Base-by-base conservation (phyloP, 2,329 filamentous ascomycete species). In the Zasmidium angulare region DNA sequence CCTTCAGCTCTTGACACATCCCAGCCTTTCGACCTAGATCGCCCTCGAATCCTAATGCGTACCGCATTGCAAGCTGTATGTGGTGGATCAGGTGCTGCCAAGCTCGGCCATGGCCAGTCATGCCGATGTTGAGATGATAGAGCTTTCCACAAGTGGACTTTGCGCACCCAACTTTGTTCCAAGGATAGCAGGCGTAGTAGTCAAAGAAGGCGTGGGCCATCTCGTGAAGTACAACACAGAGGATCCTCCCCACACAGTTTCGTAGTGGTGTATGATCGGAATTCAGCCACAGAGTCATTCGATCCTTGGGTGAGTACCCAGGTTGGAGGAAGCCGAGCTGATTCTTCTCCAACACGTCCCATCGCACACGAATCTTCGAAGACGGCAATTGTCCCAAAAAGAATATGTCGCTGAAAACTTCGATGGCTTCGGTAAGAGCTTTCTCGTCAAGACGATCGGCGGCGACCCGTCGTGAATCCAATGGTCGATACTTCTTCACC, bases 371-470 rank as follows among this genome's bases (percentile, higher is more conserved):
- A 2, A 63, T 40, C 17, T 46, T 55, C 19, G 58, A 59, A 12
- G 49, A 22, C 14, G 61, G 58, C 14, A 63, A 47, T n/a, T 58
- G 52, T 43, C 50, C 55, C 24, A 49, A 22, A 20, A 63, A 61
- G 29, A 63, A 63, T 0, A 59, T 23, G 20, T 63, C 53, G 50
- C 46, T 63, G 56, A 63, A 61, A 20, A 59, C 46, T 9, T 55
- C 46, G 19, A 43, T 40, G n/a, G 49, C 26, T 52, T 36, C 23
- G 50, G 11, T 29, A n/a, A 43, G 31, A 29, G 29, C 50, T 6
- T n/a, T 40, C 50, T 24, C 26, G 12, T 36, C 29, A 14, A 21
- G 24, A 21, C 14, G 9, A 19, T 21, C n/a, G 22, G 17, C 17
- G 12, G 14, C n/a, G 20, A 21, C 26, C n/a, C 11, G 20, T 46